These are phyloP conservation scores for Senecio squalidus DNA, from an alignment of 140 eudicot species.

Conservation along the genomic window DNA sequence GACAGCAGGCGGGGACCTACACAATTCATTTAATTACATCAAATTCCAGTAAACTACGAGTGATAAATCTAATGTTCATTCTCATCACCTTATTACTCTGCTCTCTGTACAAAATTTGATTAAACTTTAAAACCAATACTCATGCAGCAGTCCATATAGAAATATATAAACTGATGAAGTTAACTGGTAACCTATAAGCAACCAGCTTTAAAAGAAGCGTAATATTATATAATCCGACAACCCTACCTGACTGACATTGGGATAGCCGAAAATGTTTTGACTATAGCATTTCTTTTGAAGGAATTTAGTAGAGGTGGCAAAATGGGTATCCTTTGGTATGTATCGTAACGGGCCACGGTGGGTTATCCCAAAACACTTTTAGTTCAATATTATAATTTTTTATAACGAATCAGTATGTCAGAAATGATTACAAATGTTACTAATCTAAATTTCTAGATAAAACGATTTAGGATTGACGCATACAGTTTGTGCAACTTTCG, in stretches of 20 bases:
- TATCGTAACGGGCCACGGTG: no score
- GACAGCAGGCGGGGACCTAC: constrained; percentile 81
- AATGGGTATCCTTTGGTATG: no score
- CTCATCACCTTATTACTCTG: neutral
- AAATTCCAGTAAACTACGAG: neutral
- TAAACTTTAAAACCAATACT: neutral
- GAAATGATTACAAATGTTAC: no score
- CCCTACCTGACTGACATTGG: neutral
- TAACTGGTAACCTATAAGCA: no score
- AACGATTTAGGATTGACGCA: neutral
- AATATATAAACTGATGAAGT: no score
- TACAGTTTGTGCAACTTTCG: neutral
- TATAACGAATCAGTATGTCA: no score
- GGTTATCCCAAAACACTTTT: no score
- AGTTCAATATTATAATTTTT: no score
- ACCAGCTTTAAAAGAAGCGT: neutral
- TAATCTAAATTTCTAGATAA: no score
- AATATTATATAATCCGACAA: neutral
- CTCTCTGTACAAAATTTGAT: neutral
- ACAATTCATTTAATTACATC: neutral
- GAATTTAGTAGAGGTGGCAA: no score
- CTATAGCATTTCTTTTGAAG: no score
- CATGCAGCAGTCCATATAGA: neutral
- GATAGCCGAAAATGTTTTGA: no score
- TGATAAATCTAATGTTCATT: neutral